Percentiles rank a stretch among this genome's conserved stretches.
These are phyloP conservation scores for Avena sativa DNA, from an alignment of 176 grass and related monocot genomes.

Conservation along the genomic window DNA sequence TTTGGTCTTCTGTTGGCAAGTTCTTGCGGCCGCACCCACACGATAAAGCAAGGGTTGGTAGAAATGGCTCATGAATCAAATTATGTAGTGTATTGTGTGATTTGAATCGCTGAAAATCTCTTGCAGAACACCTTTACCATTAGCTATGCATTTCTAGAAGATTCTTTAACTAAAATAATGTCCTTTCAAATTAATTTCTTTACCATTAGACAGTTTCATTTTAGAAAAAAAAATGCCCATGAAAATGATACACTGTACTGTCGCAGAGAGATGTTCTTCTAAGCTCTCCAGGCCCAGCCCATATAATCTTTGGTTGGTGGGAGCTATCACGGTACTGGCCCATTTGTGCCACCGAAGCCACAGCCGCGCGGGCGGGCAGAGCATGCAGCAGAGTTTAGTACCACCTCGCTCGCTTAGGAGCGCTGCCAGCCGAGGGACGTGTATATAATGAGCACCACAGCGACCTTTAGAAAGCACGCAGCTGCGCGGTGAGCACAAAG, in stretches of 20 bases:
- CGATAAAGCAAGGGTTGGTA: background rate
- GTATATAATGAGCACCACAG: background rate
- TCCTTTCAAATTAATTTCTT: too few relatives aligned
- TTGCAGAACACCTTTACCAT: background rate
- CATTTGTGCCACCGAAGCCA: background rate
- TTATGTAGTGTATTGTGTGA: background rate
- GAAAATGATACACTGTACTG: too few relatives aligned
- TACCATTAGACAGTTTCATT: too few relatives aligned
- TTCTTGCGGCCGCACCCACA: background rate
- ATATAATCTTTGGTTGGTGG: too few relatives aligned
- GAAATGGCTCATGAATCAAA: background rate
- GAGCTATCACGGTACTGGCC: too few relatives aligned
- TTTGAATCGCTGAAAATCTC: background rate
- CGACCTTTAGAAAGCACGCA: rapidly evolving
- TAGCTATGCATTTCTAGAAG: too few relatives aligned
- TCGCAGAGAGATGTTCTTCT: too few relatives aligned
- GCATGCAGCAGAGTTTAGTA: background rate
- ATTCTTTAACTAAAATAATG: too few relatives aligned
- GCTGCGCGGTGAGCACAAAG: constrained; percentile 63
- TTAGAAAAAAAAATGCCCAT: too few relatives aligned
- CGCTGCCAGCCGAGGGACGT: rapidly evolving
- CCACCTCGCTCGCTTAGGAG: background rate
- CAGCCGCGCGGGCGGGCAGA: background rate
- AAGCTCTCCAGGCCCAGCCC: background rate
- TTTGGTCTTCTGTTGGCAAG: background rate